These are phyloP conservation scores for Penicillium sp. DNA, from an alignment of 2,329 filamentous ascomycete species.

Conservation along the genomic window DNA sequence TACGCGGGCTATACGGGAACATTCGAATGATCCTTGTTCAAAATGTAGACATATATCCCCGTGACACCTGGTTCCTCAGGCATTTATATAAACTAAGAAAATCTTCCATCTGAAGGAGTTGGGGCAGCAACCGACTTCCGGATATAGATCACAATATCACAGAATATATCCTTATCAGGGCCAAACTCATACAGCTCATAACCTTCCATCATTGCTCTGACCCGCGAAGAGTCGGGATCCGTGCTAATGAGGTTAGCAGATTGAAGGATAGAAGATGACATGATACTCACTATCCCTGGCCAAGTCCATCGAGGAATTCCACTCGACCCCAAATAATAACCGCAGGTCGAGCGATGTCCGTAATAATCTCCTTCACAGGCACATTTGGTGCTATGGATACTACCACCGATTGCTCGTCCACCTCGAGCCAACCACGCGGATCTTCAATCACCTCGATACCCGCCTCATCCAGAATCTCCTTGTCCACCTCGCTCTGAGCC, in stretches of 20 bases:
- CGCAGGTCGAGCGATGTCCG: conserved; percentile 36
- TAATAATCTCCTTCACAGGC: conserved; percentile 38
- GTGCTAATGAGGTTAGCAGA: conserved; percentile 4
- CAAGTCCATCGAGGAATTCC: conserved; percentile 2
- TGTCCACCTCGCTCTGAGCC: conserved; percentile 16
- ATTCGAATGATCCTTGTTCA: neutral
- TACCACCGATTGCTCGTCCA: conserved; percentile 36
- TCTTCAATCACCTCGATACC: conserved; percentile 27
- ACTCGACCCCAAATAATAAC: conserved; percentile 25
- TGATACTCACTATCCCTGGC: neutral
- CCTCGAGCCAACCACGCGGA: conserved; percentile 34
- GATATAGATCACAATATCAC: conserved; percentile 11
- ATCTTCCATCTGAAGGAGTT: neutral
- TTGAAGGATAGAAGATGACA: neutral
- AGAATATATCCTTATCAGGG: conserved; percentile 1
- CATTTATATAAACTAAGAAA: neutral
- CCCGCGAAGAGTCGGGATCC: conserved; percentile 13
- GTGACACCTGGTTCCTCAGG: neutral
- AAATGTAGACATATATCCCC: neutral
- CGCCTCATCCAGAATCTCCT: conserved; percentile 8
- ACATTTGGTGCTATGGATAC: conserved; percentile 32
- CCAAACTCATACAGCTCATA: conserved; percentile 18
- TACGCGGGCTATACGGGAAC: conserved; percentile 1
- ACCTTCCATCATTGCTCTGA: conserved; percentile 14
- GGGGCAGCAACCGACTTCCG: conserved; percentile 5